Conservation (phyloP, 495 filamentous ascomycete species). For the Cercophora newfieldiana region DNA sequence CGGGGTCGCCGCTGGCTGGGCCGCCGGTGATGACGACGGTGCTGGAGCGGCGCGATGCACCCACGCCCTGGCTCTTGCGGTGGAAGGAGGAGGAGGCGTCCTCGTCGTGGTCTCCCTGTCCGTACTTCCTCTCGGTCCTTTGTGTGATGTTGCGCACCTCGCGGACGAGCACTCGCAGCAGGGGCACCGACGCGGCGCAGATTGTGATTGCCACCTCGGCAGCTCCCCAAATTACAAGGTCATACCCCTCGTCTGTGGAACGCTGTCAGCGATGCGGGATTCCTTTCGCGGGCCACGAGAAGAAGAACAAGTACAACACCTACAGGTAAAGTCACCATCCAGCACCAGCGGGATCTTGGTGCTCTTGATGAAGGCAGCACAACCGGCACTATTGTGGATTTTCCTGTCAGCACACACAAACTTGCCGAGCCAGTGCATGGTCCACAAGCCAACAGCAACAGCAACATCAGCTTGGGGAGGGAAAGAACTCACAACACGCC, state of each 20-base stretch:
- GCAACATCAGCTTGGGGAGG: not conserved
- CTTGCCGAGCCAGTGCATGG: not conserved
- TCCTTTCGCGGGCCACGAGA: not conserved
- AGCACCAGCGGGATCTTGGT: conserved; percentile 25
- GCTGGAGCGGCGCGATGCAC: conserved; percentile 1
- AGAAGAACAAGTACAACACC: not conserved
- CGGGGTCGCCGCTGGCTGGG: not conserved
- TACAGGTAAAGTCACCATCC: conserved; percentile 26
- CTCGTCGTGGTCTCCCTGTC: conserved; percentile 1
- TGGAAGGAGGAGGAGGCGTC: conserved; percentile 3
- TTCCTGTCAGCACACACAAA: not conserved
- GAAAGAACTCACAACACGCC: conserved; percentile 38
- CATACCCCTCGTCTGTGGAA: conserved; percentile 29
- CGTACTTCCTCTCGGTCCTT: conserved; percentile 12
- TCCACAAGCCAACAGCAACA: too few species aligned
- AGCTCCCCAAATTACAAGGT: conserved; percentile 32
- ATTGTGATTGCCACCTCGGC: conserved; percentile 37
- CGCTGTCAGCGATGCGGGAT: not conserved
- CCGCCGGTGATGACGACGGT: conserved; percentile 10
- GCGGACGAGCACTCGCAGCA: conserved; percentile 33
- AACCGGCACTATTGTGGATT: conserved; percentile 27
- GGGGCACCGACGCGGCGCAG: conserved; percentile 37
- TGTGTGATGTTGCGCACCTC: conserved; percentile 21
- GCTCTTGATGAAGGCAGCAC: conserved; percentile 34
- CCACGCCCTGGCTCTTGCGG: conserved; percentile 16